Percentiles rank a stretch among this genome's conserved stretches.
Conservation (phyloP, 2,329 filamentous ascomycete genomes). For the Xylariaceae sp. region DNA sequence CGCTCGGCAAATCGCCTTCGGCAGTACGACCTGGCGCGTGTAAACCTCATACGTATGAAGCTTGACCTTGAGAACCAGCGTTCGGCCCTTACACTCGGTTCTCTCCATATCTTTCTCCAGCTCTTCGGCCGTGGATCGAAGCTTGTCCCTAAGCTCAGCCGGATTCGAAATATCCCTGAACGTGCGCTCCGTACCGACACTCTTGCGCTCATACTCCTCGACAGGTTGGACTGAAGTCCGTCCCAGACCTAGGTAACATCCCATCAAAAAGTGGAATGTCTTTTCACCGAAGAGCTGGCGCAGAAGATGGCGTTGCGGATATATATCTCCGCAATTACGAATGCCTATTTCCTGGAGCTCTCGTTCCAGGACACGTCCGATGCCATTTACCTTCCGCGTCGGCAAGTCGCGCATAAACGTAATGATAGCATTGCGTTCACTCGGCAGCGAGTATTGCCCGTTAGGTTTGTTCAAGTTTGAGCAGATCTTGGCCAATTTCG, state of each 20-base stretch:
- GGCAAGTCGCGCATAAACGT: constrained; percentile 78
- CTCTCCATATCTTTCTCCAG: constrained; percentile 77
- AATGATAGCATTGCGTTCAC: constrained; percentile 70
- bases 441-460: constrained; percentile 75
- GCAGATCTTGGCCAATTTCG: constrained; percentile 89
- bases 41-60: constrained; percentile 89
- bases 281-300: constrained; percentile 84
- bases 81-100: constrained; percentile 83
- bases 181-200: constrained; percentile 87
- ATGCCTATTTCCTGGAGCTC: constrained; percentile 84
- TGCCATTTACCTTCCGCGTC: constrained; percentile 86
- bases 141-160: constrained; percentile 64
- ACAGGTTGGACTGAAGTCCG: constrained; percentile 79
- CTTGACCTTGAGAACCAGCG: constrained; percentile 86
- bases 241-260: constrained; percentile 80
- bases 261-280: constrained; percentile 77
- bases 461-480: constrained; percentile 97
- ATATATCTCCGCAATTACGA: constrained; percentile 84
- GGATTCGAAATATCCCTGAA: constrained; percentile 75
- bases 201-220: constrained; percentile 87
- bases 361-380: constrained; percentile 90
- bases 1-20: constrained; percentile 64
- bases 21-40: constrained; percentile 72
- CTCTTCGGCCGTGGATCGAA: constrained; percentile 76
- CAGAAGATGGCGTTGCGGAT: constrained; percentile 66